Base-by-base conservation (phyloP, 768 basidiomycete genomes). In the Lyophyllum atratum region DNA sequence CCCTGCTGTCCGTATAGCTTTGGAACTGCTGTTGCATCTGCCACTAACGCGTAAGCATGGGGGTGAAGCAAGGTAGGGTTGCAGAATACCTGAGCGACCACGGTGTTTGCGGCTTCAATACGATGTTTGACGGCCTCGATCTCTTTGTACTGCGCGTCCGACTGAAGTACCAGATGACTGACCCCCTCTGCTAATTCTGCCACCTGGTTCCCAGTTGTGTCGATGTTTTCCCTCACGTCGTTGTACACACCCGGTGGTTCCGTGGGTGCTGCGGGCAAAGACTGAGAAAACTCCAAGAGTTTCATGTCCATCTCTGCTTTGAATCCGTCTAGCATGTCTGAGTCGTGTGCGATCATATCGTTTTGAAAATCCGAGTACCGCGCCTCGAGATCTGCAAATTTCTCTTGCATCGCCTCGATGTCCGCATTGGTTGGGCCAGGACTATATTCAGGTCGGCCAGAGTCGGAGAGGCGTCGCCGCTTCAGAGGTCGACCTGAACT, bases 401-500 rank as follows among this genome's bases (percentile, higher is more conserved):
- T 64, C 14, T 68, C 68, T 14, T 39, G 56, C 3, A 66, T 47
- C 8, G 58, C 54, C 45, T 65, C 60, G n/a, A 61, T 22, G 5
- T 67, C 64, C 1, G 57, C 56, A 1, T 40, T 42, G 19, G 49
- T 53, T 14, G 59, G 56, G 14, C 49, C 42, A 46, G 39, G 21
- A 8, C 46, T 40, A 24, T 49, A 28, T 25, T 54, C 42, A 3
- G 46, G 10, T 10, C 48, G 40, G 1, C 26, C 60, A 25, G 43
- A 26, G 15, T 63, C 56, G 10, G 63, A 64, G 14, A 64, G n/a
- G 40, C 72, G 72, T 8, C 72, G 69, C 10, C 71, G 68, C 48
- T 74, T 73, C 33, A 64, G 54, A 6, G 70, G 70, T 12, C 68
- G 60, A 5, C 50, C 55, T 6, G 56, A 45, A n/a, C 44, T 52